Conservation (phyloP, 106 monocot species). For the Posidonia australis region DNA sequence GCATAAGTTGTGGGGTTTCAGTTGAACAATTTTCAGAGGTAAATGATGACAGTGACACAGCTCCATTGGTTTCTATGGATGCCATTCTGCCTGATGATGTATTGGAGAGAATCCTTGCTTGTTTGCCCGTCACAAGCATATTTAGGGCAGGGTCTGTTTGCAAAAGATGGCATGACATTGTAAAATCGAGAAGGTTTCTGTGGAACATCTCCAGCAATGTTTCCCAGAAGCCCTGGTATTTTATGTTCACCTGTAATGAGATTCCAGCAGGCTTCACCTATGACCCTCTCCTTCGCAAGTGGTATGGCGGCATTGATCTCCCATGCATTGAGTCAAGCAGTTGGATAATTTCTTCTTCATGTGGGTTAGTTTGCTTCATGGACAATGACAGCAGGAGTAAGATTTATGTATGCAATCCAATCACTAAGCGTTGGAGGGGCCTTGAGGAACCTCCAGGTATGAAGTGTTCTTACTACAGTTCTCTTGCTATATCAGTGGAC, state of each 20-base stretch:
- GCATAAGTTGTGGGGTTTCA: not conserved
- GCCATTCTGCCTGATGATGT: constrained; percentile 65
- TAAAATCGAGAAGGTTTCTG: constrained; percentile 39
- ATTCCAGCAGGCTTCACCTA: constrained; percentile 49
- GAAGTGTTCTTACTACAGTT: constrained; percentile 53
- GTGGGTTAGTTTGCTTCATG: constrained; percentile 81
- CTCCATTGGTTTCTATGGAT: constrained; percentile 37
- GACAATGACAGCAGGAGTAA: constrained; percentile 58
- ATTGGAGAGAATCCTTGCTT: constrained; percentile 64
- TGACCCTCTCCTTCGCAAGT: constrained; percentile 63
- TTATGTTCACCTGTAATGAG: constrained; percentile 74
- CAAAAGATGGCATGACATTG: constrained; percentile 68
- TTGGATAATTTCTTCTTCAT: constrained; percentile 71
- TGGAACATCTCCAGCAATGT: constrained; percentile 23
- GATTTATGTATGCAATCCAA: constrained; percentile 75
- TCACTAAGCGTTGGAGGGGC: constrained; percentile 52
- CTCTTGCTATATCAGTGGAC: constrained; percentile 49
- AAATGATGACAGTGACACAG: constrained; percentile 2
- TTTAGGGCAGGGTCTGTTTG: constrained; percentile 59
- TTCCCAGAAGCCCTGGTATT: constrained; percentile 80
- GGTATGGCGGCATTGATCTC: constrained; percentile 59
- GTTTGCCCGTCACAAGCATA: constrained; percentile 50
- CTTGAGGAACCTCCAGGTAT: constrained; percentile 44
- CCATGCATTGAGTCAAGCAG: constrained; percentile 67
- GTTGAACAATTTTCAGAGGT: constrained; percentile 13